These are phyloP conservation scores for Globisporangium megalacanthum DNA, from an alignment of 352 stramenopile species.

Conservation along the genomic window DNA sequence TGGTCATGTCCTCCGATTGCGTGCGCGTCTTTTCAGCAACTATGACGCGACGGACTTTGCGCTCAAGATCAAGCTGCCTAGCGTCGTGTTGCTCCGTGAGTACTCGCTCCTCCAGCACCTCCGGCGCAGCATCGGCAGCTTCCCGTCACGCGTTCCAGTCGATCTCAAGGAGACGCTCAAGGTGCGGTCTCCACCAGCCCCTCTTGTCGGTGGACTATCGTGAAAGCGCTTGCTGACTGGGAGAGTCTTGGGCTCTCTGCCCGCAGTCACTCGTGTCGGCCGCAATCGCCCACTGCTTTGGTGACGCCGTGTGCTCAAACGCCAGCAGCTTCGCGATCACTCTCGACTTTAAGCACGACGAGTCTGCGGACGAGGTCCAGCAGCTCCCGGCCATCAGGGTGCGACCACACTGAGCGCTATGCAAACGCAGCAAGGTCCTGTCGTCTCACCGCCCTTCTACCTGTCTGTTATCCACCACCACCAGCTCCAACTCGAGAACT, in stretches of 20 bases:
- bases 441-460: too few species aligned
- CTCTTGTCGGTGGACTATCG: neutral
- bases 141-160: slow-evolving; percentile 28
- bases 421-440: too few species aligned
- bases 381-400: slow-evolving; percentile 77
- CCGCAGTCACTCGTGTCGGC: slow-evolving; percentile 37
- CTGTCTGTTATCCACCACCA: too few species aligned
- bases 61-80: slow-evolving; percentile 80
- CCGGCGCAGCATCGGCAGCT: slow-evolving; percentile 25
- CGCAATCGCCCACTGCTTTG: slow-evolving; percentile 39
- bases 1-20: neutral
- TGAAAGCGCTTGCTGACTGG: neutral
- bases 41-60: slow-evolving; percentile 70
- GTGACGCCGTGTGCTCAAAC: slow-evolving; percentile 42
- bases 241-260: neutral
- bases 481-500: slow-evolving; percentile 58
- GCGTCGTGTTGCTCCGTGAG: slow-evolving; percentile 70
- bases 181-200: slow-evolving; percentile 20
- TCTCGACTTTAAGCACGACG: slow-evolving; percentile 60
- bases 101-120: slow-evolving; percentile 68
- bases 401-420: neutral
- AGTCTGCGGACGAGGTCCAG: slow-evolving; percentile 65
- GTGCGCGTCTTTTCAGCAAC: slow-evolving; percentile 12
- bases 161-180: slow-evolving; percentile 82
- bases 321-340: slow-evolving; percentile 63